Evolutionary conservation across 2,329 filamentous ascomycete genomes (phyloP).

Genomic region (Neofusicoccum umdonicola): DNA sequence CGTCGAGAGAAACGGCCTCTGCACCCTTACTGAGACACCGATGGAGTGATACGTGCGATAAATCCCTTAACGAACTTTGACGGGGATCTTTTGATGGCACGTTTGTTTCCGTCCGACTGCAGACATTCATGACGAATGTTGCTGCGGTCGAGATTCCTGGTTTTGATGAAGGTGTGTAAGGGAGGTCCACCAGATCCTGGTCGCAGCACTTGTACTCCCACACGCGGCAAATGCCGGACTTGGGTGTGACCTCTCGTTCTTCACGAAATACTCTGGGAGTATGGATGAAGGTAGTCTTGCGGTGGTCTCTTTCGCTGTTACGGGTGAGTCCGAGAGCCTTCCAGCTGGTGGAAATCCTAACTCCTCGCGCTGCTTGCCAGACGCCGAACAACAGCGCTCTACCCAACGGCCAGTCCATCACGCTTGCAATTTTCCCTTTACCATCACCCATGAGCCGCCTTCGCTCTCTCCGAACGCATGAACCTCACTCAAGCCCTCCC

Average conservation of each 20-base stretch:
- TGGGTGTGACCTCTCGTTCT: constrained; percentile 4
- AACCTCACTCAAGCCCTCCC: not conserved
- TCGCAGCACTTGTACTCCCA: not conserved
- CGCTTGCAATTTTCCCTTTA: not conserved
- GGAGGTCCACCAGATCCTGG: not conserved
- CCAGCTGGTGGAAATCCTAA: too few species aligned
- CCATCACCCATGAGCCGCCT: not conserved
- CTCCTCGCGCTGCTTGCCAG: not conserved
- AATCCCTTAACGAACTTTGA: not conserved
- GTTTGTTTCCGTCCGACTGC: not conserved
- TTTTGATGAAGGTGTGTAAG: constrained; percentile 10
- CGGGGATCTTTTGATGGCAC: not conserved
- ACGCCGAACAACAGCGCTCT: too few species aligned
- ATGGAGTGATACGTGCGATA: not conserved
- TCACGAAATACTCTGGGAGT: not conserved
- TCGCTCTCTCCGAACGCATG: not conserved
- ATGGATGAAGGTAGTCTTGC: too few species aligned
- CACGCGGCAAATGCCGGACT: not conserved
- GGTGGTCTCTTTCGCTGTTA: not conserved
- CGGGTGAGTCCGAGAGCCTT: not conserved
- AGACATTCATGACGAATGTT: not conserved
- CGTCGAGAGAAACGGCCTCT: not conserved
- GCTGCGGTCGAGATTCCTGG: constrained; percentile 7
- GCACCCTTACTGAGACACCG: constrained; percentile 8
- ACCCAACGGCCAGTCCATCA: not conserved